phyloP scores from a whole-genome alignment of 169 alveolate genomes.

The Plasmodium sp. region DNA sequence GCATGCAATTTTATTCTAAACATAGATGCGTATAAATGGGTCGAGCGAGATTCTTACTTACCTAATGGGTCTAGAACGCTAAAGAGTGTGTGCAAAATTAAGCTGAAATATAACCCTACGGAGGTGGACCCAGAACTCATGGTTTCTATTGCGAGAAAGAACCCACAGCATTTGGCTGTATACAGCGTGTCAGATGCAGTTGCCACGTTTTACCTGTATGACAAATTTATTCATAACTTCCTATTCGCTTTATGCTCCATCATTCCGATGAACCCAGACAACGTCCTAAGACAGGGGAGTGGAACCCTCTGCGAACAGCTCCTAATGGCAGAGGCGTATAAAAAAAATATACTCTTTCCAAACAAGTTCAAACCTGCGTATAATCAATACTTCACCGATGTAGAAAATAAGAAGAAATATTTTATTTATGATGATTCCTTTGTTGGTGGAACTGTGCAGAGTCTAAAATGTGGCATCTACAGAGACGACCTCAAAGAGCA shows the following conservation, averaged over 20 bases:
- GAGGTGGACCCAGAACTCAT: constrained; percentile 99
- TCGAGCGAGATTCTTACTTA: constrained; percentile 98
- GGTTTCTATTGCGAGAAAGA: constrained; percentile 95
- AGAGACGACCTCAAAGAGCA: constrained; percentile 96
- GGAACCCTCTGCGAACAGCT: constrained; percentile 99
- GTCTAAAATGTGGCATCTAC: constrained; percentile 96
- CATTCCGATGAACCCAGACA: constrained; percentile 97
- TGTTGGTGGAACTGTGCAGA: constrained; percentile 98
- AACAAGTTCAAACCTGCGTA: constrained; percentile 94
- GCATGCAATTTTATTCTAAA: constrained; percentile 92
- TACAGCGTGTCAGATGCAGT: constrained; percentile 99
- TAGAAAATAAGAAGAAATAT: constrained; percentile 77
- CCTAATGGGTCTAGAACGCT: constrained; percentile 94
- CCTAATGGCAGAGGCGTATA: constrained; percentile 98
- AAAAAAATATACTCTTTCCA: constrained; percentile 95
- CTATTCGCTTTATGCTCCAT: constrained; percentile 97
- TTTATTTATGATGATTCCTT: constrained; percentile 90
- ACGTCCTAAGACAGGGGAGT: constrained; percentile 98
- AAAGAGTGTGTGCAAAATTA: constrained; percentile 98
- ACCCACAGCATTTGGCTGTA: constrained; percentile 97
- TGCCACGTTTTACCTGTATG: constrained; percentile 98
- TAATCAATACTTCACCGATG: constrained; percentile 84
- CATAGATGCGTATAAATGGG: constrained; percentile 99
- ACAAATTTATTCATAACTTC: constrained; percentile 98
- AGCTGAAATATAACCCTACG: constrained; percentile 98